Evolutionary conservation across 805 yeast genomes (phyloP).

Genomic region (Schwanniomyces vanrijiae): DNA sequence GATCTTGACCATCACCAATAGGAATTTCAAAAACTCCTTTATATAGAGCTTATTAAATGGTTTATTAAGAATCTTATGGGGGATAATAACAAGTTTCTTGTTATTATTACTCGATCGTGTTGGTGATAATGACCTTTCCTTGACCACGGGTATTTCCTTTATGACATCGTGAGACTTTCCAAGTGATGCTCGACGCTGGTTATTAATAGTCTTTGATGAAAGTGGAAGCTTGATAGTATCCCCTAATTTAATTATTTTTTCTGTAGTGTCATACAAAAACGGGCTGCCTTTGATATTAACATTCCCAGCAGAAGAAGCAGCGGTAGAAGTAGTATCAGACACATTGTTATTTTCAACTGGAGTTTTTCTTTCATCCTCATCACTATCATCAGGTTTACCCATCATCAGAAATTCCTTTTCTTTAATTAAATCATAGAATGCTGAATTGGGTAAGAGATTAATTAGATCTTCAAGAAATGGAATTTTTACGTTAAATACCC

Average conservation of each 20-base stretch:
- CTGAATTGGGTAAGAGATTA: conserved; percentile 20
- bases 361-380: conserved; percentile 6
- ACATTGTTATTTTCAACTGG: not conserved
- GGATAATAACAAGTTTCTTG: conserved; percentile 34
- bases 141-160: conserved; percentile 2
- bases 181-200: conserved; percentile 19
- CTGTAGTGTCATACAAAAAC: conserved; percentile 10
- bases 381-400: conserved; percentile 14
- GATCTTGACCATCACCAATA: conserved; percentile 37
- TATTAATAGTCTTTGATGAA: conserved; percentile 28
- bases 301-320: not conserved
- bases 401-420: conserved; percentile 30
- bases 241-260: conserved; percentile 32
- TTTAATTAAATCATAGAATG: conserved; percentile 28
- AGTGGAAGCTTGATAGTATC: conserved; percentile 24
- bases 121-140: conserved; percentile 1
- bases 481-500: conserved; percentile 17
- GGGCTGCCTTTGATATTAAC: conserved; percentile 5
- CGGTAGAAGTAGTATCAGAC: no score
- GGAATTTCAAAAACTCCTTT: conserved; percentile 36
- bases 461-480: conserved; percentile 27
- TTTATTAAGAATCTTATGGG: conserved; percentile 41
- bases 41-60: conserved; percentile 38
- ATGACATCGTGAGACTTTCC: not conserved
- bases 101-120: not conserved